phyloP scores from a whole-genome alignment of 1,139 yeast genomes.

The Kodamaea plutei region DNA sequence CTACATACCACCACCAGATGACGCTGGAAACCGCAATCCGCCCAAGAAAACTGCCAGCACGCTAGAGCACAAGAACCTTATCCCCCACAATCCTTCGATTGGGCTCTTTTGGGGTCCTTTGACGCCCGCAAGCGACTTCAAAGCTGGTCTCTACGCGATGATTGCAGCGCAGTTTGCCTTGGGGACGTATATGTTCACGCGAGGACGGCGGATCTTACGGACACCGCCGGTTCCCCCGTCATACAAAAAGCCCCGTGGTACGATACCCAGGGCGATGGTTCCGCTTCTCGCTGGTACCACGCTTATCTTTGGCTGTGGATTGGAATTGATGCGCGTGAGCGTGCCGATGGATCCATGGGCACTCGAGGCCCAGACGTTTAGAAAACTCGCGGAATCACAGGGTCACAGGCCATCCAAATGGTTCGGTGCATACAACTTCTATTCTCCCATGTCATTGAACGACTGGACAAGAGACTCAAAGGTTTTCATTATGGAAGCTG shows the following conservation, averaged over 20 bases:
- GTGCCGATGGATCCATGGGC: conserved; percentile 63
- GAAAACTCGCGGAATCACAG: conserved; percentile 38
- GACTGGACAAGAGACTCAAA: conserved; percentile 39
- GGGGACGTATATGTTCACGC: conserved; percentile 33
- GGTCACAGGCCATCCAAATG: conserved; percentile 48
- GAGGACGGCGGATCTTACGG: conserved; percentile 20
- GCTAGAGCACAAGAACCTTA: conserved; percentile 8
- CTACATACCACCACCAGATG: conserved; percentile 19
- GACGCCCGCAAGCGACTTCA: conserved; percentile 60
- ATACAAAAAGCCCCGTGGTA: conserved; percentile 1
- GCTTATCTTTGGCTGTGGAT: conserved; percentile 34
- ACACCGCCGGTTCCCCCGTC: conserved; percentile 11
- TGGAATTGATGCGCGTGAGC: conserved; percentile 47
- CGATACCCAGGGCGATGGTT: conserved; percentile 10
- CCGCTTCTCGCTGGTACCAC: conserved; percentile 20
- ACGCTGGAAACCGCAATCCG: conserved; percentile 8
- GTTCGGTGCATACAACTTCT: conserved; percentile 56
- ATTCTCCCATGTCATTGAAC: conserved; percentile 47
- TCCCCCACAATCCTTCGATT: conserved; percentile 46
- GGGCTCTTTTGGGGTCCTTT: conserved; percentile 64
- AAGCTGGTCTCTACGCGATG: conserved; percentile 44
- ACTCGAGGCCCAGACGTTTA: conserved; percentile 52
- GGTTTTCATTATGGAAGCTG: conserved; percentile 4
- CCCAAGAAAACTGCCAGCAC: conserved; percentile 1
- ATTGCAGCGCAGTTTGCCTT: conserved; percentile 45